These are phyloP conservation scores for Mycena polygramma DNA, from an alignment of 768 basidiomycete species.

Conservation along the genomic window DNA sequence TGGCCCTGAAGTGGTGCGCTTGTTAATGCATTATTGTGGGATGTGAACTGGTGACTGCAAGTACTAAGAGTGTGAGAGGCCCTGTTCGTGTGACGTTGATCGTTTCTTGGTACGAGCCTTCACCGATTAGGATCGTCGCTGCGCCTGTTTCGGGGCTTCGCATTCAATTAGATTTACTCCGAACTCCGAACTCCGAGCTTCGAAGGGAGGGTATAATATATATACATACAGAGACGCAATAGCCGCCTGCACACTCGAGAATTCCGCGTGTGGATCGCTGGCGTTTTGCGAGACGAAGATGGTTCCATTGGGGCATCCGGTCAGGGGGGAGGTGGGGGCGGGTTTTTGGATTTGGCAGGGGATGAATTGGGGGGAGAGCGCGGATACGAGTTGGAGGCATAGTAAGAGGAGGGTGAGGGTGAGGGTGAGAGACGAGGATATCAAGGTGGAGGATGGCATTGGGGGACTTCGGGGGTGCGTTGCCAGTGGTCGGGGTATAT, in stretches of 20 bases:
- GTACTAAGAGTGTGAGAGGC: slow-evolving; percentile 69
- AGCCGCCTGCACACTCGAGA: slow-evolving; percentile 67
- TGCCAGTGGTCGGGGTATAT: background rate
- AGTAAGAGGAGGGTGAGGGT: background rate
- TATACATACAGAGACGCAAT: slow-evolving; percentile 68
- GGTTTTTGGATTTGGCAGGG: slow-evolving; percentile 68
- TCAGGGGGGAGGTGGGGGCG: slow-evolving; percentile 54
- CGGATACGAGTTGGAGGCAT: slow-evolving; percentile 23
- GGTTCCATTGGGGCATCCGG: slow-evolving; percentile 69
- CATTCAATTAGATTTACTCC: background rate
- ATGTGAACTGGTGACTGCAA: too few species aligned
- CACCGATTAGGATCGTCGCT: slow-evolving; percentile 66
- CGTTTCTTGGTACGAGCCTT: slow-evolving; percentile 71
- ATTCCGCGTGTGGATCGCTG: slow-evolving; percentile 59
- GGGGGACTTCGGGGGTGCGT: slow-evolving; percentile 7
- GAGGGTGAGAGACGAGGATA: background rate
- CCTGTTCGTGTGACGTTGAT: slow-evolving; percentile 67
- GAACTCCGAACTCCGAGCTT: too few species aligned
- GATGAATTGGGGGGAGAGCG: slow-evolving; percentile 62
- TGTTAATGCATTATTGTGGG: too few species aligned
- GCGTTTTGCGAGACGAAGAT: slow-evolving; percentile 66
- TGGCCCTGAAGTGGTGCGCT: too few species aligned
- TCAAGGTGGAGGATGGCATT: slow-evolving; percentile 8
- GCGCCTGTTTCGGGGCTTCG: slow-evolving; percentile 55
- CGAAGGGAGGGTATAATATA: too few species aligned